phyloP scores from a whole-genome alignment of 768 basidiomycete species.

The Punctularia strigosozonata region DNA sequence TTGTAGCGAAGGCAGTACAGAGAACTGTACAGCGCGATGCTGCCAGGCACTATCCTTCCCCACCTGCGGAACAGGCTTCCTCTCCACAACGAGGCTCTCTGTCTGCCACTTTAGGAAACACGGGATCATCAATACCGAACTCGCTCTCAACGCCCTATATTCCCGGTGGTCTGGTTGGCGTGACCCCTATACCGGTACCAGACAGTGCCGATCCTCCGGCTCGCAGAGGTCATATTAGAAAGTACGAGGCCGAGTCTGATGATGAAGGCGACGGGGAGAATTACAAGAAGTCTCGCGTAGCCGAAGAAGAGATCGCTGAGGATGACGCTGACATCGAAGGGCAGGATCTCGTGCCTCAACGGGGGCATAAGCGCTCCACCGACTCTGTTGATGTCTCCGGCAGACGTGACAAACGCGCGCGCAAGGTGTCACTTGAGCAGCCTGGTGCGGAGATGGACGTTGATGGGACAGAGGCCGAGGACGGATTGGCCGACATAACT shows the following conservation, averaged over 20 bases:
- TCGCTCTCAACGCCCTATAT: too few relatives aligned
- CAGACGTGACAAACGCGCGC: constrained; percentile 42
- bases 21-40: too few relatives aligned
- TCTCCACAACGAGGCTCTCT: too few relatives aligned
- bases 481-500: constrained; percentile 5
- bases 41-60: too few relatives aligned
- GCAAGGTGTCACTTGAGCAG: constrained; percentile 31
- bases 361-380: constrained; percentile 39
- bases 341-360: constrained; percentile 22
- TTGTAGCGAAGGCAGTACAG: too few relatives aligned
- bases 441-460: constrained; percentile 3
- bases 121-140: too few relatives aligned
- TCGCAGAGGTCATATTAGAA: constrained; percentile 21
- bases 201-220: constrained; percentile 2
- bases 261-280: constrained; percentile 17
- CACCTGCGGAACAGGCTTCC: too few relatives aligned
- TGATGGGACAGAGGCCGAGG: neutral
- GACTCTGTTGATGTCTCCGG: constrained; percentile 33
- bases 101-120: too few relatives aligned
- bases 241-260: constrained; percentile 27
- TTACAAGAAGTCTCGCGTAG: constrained; percentile 43
- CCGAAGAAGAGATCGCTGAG: constrained; percentile 34
- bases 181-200: too few relatives aligned
- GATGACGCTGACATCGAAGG: constrained; percentile 35
- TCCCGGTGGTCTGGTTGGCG: too few relatives aligned